Base-by-base conservation (phyloP, 768 basidiomycete genomes). In the Russula abietina region DNA sequence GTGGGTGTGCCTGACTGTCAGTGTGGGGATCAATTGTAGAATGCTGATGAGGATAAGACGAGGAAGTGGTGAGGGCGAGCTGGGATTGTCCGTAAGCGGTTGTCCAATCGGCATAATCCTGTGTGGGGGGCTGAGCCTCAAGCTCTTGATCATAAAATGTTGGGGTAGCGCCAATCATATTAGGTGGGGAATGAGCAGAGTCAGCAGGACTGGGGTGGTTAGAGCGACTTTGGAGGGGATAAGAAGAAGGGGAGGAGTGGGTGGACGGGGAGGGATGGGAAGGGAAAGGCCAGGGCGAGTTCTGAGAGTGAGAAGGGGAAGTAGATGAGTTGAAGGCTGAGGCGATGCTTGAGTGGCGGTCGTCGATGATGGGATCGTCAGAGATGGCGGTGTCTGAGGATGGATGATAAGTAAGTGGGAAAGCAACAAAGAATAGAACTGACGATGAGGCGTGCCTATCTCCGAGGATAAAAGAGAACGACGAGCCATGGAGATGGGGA, bases 161-260 rank as follows among this genome's bases (percentile, higher is more conserved):
- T 5, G 69, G 62, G 33, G 64, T 57, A 4, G 67, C 36, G 36
- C 69, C 69, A n/a, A 70, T 70, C 69, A 70, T 70, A 32, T 2
- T 58, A 16, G 57, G 22, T 41, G 59, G 53, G 6, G 65, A 63
- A 5, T 51, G 33, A 9, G 30, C 55, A 1, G 55, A 28, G n/a
- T 22, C 12, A 17, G 46, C 39, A 24, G 53, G 53, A 24, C 54
- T 55, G 17, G 58, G 58, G 22, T 59, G 62, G 4, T 45, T 49
- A 0, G 57, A 64, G 17, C 22, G 62, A 7, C 26, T 30, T 0
- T 14, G n/a, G 0, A 30, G 36, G 3, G 46, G 51, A 24, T 63
- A 58, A 17, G 57, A 39, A 1, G 61, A 36, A 2, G 62, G 62
- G 2, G 61, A 62, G 22, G 61, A 38, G 14, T 14, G 48, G 4